phyloP scores from a whole-genome alignment of 208 protist genomes.

The Leishmania arabica region DNA sequence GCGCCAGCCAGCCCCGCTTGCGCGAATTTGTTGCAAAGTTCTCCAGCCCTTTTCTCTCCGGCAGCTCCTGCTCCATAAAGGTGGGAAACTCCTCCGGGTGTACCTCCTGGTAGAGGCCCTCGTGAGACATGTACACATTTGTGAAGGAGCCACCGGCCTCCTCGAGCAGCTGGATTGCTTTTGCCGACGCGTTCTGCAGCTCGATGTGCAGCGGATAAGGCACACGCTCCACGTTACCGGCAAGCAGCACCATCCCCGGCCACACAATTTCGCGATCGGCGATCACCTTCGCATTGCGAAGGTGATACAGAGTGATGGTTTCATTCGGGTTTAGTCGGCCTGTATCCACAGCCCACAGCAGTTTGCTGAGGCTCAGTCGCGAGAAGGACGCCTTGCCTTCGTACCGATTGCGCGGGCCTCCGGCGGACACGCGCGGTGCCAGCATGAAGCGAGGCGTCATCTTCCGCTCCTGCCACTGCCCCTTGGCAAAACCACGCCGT shows the following conservation, averaged over 20 bases:
- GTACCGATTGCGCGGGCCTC: constrained; percentile 85
- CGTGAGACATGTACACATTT: constrained; percentile 87
- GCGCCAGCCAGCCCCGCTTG: constrained; percentile 84
- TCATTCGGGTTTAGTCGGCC: constrained; percentile 90
- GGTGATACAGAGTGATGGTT: constrained; percentile 86
- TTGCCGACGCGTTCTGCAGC: constrained; percentile 84
- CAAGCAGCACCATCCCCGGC: constrained; percentile 86
- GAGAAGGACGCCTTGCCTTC: constrained; percentile 86
- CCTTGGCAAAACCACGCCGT: constrained; percentile 71
- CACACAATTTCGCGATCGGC: constrained; percentile 79
- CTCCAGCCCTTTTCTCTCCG: constrained; percentile 81
- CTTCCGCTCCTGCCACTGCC: constrained; percentile 91
- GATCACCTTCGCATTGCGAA: constrained; percentile 74
- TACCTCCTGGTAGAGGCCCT: constrained; percentile 90
- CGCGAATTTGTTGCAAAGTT: constrained; percentile 65
- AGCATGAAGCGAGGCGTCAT: constrained; percentile 93
- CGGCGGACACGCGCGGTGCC: constrained; percentile 81
- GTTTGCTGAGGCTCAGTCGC: constrained; percentile 60
- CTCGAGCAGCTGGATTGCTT: constrained; percentile 85
- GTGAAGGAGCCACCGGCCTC: constrained; percentile 89
- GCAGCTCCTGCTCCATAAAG: constrained; percentile 84
- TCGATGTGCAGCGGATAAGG: constrained; percentile 89
- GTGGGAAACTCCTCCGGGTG: constrained; percentile 87
- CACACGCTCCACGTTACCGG: constrained; percentile 61
- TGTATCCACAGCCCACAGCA: constrained; percentile 89